Evolutionary conservation across 371 early-diverging fungal genomes (phyloP).

Genomic region (Quaeritorhiza haematococci): DNA sequence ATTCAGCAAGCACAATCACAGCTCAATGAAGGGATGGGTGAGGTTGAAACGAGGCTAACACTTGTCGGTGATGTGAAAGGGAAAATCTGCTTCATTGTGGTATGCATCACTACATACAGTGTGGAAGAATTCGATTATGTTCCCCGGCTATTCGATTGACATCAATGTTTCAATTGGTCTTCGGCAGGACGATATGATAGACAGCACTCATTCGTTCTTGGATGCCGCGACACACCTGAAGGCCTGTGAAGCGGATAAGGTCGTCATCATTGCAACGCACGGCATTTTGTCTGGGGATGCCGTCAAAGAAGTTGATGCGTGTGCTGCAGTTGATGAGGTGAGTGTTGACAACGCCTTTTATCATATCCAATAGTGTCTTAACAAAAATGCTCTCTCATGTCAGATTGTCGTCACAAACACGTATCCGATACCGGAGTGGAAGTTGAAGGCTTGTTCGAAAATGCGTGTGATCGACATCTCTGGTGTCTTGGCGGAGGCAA

Average conservation of each 20-base stretch:
- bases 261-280: conserved; percentile 91
- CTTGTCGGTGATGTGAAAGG: conserved; percentile 91
- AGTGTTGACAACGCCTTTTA: conserved; percentile 54
- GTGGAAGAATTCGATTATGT: too few relatives aligned
- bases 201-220: conserved; percentile 79
- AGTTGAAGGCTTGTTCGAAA: conserved; percentile 67
- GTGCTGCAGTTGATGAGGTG: conserved; percentile 77
- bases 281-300: conserved; percentile 88
- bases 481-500: conserved; percentile 90
- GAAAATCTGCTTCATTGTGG: conserved; percentile 82
- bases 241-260: conserved; percentile 77
- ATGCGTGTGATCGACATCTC: conserved; percentile 84
- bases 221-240: conserved; percentile 86
- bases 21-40: conserved; percentile 7
- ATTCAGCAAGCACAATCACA: conserved; percentile 4
- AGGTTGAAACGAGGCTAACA: conserved; percentile 23
- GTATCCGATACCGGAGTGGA: conserved; percentile 76
- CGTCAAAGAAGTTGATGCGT: conserved; percentile 75
- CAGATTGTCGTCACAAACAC: conserved; percentile 89
- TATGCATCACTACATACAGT: too few relatives aligned
- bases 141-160: too few relatives aligned
- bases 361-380: conserved; percentile 4
- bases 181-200: conserved; percentile 81
- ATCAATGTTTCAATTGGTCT: too few relatives aligned
- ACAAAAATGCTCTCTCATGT: conserved; percentile 21